phyloP scores from a whole-genome alignment of 2,329 filamentous ascomycete genomes.

The Periconia sp. region DNA sequence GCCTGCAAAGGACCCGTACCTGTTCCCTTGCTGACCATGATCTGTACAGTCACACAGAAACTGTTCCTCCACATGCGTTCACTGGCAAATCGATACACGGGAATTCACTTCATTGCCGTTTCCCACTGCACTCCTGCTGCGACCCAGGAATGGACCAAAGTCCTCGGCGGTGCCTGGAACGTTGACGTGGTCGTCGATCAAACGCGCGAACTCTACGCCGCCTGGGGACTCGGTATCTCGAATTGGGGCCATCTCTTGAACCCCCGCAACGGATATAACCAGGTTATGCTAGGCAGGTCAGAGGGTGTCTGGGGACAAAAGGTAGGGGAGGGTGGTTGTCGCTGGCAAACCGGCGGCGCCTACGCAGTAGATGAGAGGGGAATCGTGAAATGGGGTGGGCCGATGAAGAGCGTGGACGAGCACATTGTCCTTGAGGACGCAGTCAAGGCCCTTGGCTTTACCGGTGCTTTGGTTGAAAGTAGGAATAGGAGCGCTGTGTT shows the following conservation, averaged over 20 bases:
- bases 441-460: slow-evolving; percentile 30
- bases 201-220: slow-evolving; percentile 59
- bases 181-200: slow-evolving; percentile 60
- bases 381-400: slow-evolving; percentile 36
- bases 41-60: slow-evolving; percentile 40
- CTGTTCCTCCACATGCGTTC: slow-evolving; percentile 59
- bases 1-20: background rate
- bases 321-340: slow-evolving; percentile 37
- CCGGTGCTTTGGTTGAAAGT: background rate
- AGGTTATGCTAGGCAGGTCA: slow-evolving; percentile 37
- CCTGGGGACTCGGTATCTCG: slow-evolving; percentile 59
- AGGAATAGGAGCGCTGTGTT: slow-evolving; percentile 1
- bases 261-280: slow-evolving; percentile 39
- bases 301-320: slow-evolving; percentile 38
- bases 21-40: background rate
- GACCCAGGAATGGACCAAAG: slow-evolving; percentile 59
- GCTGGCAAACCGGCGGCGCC: slow-evolving; percentile 39
- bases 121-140: slow-evolving; percentile 61
- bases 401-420: slow-evolving; percentile 41
- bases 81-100: slow-evolving; percentile 55
- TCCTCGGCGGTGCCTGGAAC: slow-evolving; percentile 60
- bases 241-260: slow-evolving; percentile 38
- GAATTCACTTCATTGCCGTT: slow-evolving; percentile 59
- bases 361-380: slow-evolving; percentile 37
- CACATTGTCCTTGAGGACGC: slow-evolving; percentile 33